Evolutionary conservation across 345 rosid species (phyloP).

Genomic region (Dovyalis caffra): DNA sequence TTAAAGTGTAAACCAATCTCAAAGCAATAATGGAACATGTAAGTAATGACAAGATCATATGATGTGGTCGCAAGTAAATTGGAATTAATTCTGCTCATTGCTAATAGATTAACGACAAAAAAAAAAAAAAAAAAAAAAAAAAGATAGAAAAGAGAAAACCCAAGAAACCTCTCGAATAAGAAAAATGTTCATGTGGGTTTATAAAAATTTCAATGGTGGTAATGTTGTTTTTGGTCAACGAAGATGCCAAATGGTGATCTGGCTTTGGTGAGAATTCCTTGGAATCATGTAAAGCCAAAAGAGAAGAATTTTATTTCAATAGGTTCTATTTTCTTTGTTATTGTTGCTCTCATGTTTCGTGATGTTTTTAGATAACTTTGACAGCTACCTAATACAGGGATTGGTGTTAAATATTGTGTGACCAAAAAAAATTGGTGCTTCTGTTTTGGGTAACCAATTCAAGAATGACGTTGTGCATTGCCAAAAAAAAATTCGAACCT

Average conservation of each 20-base stretch:
- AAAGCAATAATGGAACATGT: background rate
- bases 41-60: background rate
- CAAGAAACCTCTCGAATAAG: background rate
- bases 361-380: conserved; percentile 7
- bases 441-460: conserved; percentile 21
- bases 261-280: conserved; percentile 30
- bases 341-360: conserved; percentile 22
- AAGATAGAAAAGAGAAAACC: too few species aligned
- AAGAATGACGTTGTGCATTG: background rate
- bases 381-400: conserved; percentile 7
- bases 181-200: too few species aligned
- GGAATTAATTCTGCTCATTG: background rate
- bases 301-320: conserved; percentile 16
- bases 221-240: background rate
- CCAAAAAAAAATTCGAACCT: background rate
- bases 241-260: conserved; percentile 3
- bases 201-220: background rate
- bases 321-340: conserved; percentile 24
- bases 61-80: background rate
- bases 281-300: conserved; percentile 33
- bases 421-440: conserved; percentile 6
- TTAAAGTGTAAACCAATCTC: background rate
- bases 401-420: background rate
- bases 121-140: too few species aligned
- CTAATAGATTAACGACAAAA: background rate